A percentile compares a stretch with the other conserved stretches of the same genome.
phyloP scores from a whole-genome alignment of 768 basidiomycete genomes.

The Paxillus ammoniavirescens region DNA sequence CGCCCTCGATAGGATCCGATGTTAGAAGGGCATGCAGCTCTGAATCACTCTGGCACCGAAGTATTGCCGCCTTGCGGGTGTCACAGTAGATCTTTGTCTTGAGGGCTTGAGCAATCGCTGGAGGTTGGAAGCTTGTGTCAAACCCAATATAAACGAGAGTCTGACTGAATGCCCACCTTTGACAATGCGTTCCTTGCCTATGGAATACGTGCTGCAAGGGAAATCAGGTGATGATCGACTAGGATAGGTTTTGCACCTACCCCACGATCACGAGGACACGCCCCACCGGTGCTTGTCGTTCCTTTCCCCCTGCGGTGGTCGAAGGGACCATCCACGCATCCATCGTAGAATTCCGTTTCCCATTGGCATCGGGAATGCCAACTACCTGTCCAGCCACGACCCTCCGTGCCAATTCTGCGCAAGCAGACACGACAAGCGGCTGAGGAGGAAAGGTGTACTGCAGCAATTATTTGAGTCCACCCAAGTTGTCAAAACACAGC shows the following conservation, averaged over 20 bases:
- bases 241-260: conserved; percentile 36
- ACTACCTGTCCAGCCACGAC: conserved; percentile 45
- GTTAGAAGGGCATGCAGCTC: conserved; percentile 81
- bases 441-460: conserved; percentile 96
- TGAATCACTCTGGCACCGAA: conserved; percentile 81
- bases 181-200: conserved; percentile 96
- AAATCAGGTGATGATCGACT: not conserved
- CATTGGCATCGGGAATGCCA: conserved; percentile 22
- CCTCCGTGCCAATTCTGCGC: conserved; percentile 74
- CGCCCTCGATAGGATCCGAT: conserved; percentile 67
- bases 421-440: conserved; percentile 89
- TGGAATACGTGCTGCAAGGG: conserved; percentile 81
- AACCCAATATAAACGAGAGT: not conserved
- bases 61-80: conserved; percentile 73
- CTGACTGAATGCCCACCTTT: conserved; percentile 59
- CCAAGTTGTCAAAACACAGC: not conserved
- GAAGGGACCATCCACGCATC: conserved; percentile 48
- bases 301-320: conserved; percentile 19
- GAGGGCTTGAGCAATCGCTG: conserved; percentile 84
- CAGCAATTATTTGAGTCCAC: conserved; percentile 6
- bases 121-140: not conserved
- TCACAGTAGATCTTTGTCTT: conserved; percentile 88
- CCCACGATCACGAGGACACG: conserved; percentile 67
- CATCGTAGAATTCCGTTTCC: conserved; percentile 38
- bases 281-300: conserved; percentile 37